Conservation (phyloP, 768 basidiomycete genomes). For the Fibroporia radiculosa region DNA sequence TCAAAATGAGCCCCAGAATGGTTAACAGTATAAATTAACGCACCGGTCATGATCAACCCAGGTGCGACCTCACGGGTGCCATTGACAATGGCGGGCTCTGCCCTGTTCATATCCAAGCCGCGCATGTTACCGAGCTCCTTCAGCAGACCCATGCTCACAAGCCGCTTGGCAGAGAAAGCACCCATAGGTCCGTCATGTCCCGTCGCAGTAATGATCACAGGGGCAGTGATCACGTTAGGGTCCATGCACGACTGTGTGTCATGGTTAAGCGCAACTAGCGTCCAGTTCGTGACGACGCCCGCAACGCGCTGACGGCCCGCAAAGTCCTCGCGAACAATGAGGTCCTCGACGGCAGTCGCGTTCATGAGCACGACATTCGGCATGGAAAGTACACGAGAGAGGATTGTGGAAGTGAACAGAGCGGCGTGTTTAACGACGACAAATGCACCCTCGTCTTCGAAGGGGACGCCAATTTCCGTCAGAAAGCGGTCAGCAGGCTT, state of each 20-base stretch:
- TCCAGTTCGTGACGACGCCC: conserved; percentile 52
- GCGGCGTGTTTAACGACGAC: conserved; percentile 81
- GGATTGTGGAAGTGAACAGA: conserved; percentile 69
- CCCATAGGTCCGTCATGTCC: conserved; percentile 79
- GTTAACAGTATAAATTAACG: conserved; percentile 16
- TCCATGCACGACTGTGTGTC: conserved; percentile 66
- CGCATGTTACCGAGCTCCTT: conserved; percentile 76
- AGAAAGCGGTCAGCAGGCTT: conserved; percentile 74
- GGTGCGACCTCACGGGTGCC: conserved; percentile 70
- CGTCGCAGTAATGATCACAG: conserved; percentile 62
- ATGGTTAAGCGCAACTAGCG: conserved; percentile 47
- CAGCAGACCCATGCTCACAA: conserved; percentile 66
- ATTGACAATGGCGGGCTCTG: conserved; percentile 78
- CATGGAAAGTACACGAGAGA: conserved; percentile 61
- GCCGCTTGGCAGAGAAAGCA: conserved; percentile 72
- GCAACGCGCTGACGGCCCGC: conserved; percentile 35
- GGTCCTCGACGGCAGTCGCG: conserved; percentile 76
- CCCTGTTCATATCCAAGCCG: conserved; percentile 72
- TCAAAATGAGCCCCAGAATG: background rate
- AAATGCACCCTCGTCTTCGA: conserved; percentile 71
- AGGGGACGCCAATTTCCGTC: conserved; percentile 58
- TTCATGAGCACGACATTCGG: conserved; percentile 73
- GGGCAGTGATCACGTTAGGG: conserved; percentile 77
- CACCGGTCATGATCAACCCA: conserved; percentile 67
- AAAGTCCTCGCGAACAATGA: conserved; percentile 55